These are phyloP conservation scores for Flaveria trinervia DNA, from an alignment of 129 eudicot species.

Conservation along the genomic window DNA sequence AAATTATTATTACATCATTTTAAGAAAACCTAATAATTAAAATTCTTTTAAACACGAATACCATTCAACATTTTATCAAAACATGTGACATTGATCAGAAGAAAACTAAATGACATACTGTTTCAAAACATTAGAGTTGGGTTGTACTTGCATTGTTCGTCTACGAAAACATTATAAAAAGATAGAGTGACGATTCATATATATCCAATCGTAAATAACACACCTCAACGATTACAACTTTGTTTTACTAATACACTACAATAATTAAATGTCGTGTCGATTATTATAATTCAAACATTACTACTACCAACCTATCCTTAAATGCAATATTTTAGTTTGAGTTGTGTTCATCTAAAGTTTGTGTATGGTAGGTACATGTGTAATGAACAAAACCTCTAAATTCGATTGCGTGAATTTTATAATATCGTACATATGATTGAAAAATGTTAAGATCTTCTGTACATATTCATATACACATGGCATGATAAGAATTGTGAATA, in stretches of 20 bases:
- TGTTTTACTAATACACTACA: slow-evolving; percentile 15
- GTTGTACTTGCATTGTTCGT: too few relatives aligned
- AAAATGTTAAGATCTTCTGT: slow-evolving; percentile 10
- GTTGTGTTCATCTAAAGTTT: slow-evolving; percentile 12
- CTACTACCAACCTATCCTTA: slow-evolving; percentile 26
- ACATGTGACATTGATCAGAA: too few relatives aligned
- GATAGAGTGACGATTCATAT: neutral
- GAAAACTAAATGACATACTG: neutral
- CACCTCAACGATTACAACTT: neutral
- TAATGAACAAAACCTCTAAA: slow-evolving; percentile 14
- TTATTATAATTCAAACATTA: neutral
- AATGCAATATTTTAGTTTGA: slow-evolving; percentile 23
- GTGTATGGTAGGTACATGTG: slow-evolving; percentile 8
- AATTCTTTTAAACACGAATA: too few relatives aligned
- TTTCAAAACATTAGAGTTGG: too few relatives aligned
- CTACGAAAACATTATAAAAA: too few relatives aligned
- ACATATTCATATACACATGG: neutral
- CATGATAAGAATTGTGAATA: slow-evolving; percentile 9
- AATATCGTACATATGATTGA: slow-evolving; percentile 24
- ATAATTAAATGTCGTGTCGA: neutral
- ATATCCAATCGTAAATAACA: neutral
- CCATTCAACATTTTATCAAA: too few relatives aligned
- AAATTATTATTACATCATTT: too few relatives aligned
- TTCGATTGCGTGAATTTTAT: slow-evolving; percentile 23
- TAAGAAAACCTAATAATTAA: too few relatives aligned